Base-by-base conservation (phyloP, 2,329 filamentous ascomycete species). In the Penicillium digitatum region DNA sequence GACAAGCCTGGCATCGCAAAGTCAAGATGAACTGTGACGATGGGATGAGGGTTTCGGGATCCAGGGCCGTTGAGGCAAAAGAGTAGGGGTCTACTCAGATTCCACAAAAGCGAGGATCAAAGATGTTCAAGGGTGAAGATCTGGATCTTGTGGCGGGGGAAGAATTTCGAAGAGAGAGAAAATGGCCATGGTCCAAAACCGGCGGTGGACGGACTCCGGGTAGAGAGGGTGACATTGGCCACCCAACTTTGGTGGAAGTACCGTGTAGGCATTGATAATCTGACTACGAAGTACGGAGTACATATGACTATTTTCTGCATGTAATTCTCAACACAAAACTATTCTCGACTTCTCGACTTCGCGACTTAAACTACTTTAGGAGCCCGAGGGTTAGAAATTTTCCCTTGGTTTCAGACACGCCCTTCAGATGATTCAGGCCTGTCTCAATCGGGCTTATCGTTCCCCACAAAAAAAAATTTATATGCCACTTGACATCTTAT, bases 1-100 rank as follows among this genome's bases (percentile, higher is more conserved):
- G 57, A 61, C 60, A 58, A 58, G 50, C 54, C 60, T 62, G 54
- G 60, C 67, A 69, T 69, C 54, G 66, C 68, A 64, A 52, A 53
- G 16, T 52, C 22, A 59, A 57, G 20, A 31, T 31, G 18, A n/a
- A n/a, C 18, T 44, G 51, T 45, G 52, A 50, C 44, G 54, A 29
- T 31, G 39, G 48, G 22, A 47, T 49, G 24, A 47, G 53, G 35
- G 38, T 42, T 32, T 43, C 44, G 52, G 32, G 40, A 55, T 49
- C 48, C 48, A 58, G 56, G 34, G 49, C 56, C 56, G 56, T 55
- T 53, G 34, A 38, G 35, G 48, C 11, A 26, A 26, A 32, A 46
- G 40, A 32, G 26, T 29, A 32, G 24, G 22, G 34, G 9, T 14
- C 20, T 46, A 35, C 48, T 31, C 54, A 10, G 32, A 46, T 14